Conservation (phyloP, 148 eudicot species). For the Cornus kousa region DNA sequence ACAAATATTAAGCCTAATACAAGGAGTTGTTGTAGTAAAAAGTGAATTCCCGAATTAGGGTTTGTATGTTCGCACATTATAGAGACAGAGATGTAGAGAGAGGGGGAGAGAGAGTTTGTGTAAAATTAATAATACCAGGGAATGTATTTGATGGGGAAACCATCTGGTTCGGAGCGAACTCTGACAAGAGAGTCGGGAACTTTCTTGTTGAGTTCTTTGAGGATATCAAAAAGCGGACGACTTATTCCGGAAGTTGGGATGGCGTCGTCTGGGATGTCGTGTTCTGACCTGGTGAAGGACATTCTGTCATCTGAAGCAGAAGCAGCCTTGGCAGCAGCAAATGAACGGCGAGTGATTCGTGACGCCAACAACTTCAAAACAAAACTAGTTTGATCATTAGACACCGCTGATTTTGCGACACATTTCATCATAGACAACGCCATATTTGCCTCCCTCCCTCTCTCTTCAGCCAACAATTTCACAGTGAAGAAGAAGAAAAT, state of each 20-base stretch:
- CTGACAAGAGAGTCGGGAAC: conserved; percentile 66
- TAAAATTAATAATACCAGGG: conserved; percentile 50
- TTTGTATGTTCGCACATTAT: too few species aligned
- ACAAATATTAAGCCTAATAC: too few species aligned
- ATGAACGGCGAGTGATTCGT: neutral
- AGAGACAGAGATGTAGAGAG: too few species aligned
- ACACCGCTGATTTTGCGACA: neutral
- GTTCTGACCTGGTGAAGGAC: neutral
- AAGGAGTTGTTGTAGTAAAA: too few species aligned
- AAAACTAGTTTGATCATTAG: neutral
- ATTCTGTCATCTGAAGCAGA: neutral
- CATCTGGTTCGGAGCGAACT: conserved; percentile 49
- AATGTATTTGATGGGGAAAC: conserved; percentile 61
- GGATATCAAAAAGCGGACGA: conserved; percentile 61
- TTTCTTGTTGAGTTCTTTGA: conserved; percentile 73
- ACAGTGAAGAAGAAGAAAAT: too few species aligned
- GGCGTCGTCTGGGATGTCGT: conserved; percentile 7
- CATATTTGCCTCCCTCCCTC: neutral
- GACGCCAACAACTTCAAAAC: neutral
- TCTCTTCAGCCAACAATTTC: too few species aligned
- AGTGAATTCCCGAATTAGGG: too few species aligned
- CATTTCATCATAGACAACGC: conserved; percentile 10
- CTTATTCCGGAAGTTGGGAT: conserved; percentile 67
- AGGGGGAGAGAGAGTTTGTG: conserved; percentile 1
- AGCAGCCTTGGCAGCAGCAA: conserved; percentile 5